Percentiles rank a stretch among this genome's conserved stretches.
These are phyloP conservation scores for Zostera marina DNA, from an alignment of 116 monocot species.

Conservation along the genomic window DNA sequence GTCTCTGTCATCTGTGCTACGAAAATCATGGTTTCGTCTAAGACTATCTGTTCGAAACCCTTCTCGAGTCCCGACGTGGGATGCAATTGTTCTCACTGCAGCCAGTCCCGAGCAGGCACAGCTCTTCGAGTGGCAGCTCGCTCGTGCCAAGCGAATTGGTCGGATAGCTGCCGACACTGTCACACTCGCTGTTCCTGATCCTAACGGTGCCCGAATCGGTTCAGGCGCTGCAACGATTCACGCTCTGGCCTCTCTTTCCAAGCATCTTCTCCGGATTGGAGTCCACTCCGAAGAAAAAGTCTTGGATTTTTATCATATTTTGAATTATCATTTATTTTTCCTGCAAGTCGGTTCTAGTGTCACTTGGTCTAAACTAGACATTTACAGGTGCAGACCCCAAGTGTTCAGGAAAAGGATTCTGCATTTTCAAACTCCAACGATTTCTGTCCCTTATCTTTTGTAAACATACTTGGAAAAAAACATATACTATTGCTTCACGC, in stretches of 20 bases:
- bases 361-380: background rate
- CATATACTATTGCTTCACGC: conserved; percentile 91
- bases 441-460: conserved; percentile 6
- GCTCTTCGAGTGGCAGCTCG: conserved; percentile 81
- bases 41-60: conserved; percentile 76
- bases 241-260: conserved; percentile 45
- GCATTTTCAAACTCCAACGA: conserved; percentile 8
- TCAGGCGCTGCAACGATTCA: conserved; percentile 90
- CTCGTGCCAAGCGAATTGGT: conserved; percentile 66
- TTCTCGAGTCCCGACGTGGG: conserved; percentile 70
- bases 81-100: conserved; percentile 88
- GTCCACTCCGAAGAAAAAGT: background rate
- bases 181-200: conserved; percentile 80
- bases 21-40: conserved; percentile 75
- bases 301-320: background rate
- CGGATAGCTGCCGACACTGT: conserved; percentile 67
- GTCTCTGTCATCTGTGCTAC: conserved; percentile 33
- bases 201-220: conserved; percentile 81
- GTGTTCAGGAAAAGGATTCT: conserved; percentile 8
- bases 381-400: conserved; percentile 16
- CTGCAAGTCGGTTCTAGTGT: background rate
- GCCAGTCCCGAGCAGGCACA: conserved; percentile 91
- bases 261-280: conserved; percentile 25
- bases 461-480: conserved; percentile 37
- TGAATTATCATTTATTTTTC: background rate